Evolutionary conservation across 1,284 basidiomycete species (phyloP), one percentile per base, ranked within the genome.

Genomic region (Heterobasidion occidentale): DNA sequence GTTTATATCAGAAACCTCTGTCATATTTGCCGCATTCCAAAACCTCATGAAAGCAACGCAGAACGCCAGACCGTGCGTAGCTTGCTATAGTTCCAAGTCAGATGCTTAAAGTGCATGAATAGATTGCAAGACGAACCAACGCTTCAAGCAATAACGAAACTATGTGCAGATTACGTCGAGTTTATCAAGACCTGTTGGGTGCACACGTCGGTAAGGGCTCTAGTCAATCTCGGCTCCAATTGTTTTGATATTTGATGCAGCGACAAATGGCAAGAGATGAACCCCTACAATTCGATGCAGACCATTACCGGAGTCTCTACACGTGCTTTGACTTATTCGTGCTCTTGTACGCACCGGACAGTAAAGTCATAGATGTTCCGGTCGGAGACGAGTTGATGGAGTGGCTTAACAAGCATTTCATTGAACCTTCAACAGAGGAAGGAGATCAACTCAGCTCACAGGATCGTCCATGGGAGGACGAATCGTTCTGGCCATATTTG

Each of bases 301-400:
- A 81, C 61, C 90, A 88, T 67, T 90, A 90, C 62, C 78, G 85
- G 50, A 77, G 73, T 54, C 70, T 94, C 19, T 88, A 88, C 67
- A 85, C 89, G 2, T 88, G 88, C 60, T 81, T 98, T 60, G 87
- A 90, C 11, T 79, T 99, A n/a, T 91, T 95, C 56, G 81, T 90
- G 55, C 79, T 91, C 5, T 77, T 98, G 19, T 97, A 93, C 70
- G 73, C 95, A 1, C 90, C 96, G 0, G 83, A 86, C 59, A 84
- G 87, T 38, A 93, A 90, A 1, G 79, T 85, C 44, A 92, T 94
- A 57, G 81, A 90, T 62, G 92, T 88, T 1, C 85, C 96, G 1
- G 83, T 98, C 1, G 94, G 92, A 9, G 96, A 98, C 64, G 95
- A 98, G 62, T 76, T 99, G 0, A 84, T 98, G 72, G 93, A 98